Conservation (phyloP, 345 rosid species). For the Populus tremula region DNA sequence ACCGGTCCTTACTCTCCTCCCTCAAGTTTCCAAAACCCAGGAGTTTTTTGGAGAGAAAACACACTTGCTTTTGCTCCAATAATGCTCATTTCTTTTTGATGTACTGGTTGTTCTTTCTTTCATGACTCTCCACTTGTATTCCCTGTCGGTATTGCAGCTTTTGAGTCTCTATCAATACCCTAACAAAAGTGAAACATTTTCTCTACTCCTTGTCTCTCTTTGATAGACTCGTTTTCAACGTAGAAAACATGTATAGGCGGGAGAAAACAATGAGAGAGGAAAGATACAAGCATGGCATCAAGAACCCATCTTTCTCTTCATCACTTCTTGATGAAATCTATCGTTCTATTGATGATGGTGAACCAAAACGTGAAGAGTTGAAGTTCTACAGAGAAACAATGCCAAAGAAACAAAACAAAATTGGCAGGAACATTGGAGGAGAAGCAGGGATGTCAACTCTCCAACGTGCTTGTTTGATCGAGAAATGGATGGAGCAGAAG, state of each 20-base stretch:
- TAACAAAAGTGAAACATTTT: background rate
- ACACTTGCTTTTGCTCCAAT: background rate
- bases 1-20: background rate
- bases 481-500: conserved; percentile 44
- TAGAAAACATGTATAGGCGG: conserved; percentile 33
- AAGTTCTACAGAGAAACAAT: conserved; percentile 39
- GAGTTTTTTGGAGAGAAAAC: background rate
- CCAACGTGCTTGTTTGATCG: conserved; percentile 39
- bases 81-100: background rate
- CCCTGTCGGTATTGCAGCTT: conserved; percentile 20
- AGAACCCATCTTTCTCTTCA: conserved; percentile 85
- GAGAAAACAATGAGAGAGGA: conserved; percentile 37
- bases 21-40: background rate
- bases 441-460: conserved; percentile 23
- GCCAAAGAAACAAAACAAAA: conserved; percentile 33
- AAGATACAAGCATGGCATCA: conserved; percentile 19
- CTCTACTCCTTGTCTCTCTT: background rate
- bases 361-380: conserved; percentile 31
- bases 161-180: conserved; percentile 16
- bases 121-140: background rate
- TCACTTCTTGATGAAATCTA: conserved; percentile 86
- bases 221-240: background rate
- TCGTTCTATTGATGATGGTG: conserved; percentile 66
- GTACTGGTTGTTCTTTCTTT: background rate
- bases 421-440: conserved; percentile 3